Base-by-base conservation (phyloP, 1,284 basidiomycete species). In the Stygiomarasmius scandens region DNA sequence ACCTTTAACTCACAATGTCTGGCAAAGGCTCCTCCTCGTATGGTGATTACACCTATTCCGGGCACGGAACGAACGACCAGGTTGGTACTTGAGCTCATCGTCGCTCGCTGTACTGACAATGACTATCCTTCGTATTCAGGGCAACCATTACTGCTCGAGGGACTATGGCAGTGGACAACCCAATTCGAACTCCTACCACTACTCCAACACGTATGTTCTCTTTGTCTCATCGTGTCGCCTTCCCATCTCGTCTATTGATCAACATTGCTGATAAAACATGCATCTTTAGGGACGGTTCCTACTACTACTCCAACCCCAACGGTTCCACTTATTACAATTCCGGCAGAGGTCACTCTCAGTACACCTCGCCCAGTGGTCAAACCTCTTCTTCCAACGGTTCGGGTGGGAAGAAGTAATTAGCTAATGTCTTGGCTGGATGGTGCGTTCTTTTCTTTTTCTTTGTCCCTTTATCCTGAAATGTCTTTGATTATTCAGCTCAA, bases 271-370 rank as follows among this genome's bases (percentile, higher is more conserved):
- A 47, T 20, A 5, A 11, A 23, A 6, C 8, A 47, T 20, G 12
- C 49, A 41, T 38, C 22, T 41, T 14, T 62, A 84, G 82, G 24
- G 61, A 86, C 57, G 82, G 80, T 2, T 79, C 78, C 58, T 87
- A 85, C 71, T 86, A 85, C 62, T 86, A 86, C 69, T 64, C 61
- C 56, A 87, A 87, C 72, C 74, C 83, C 34, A 74, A 87, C 55
- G 82, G 82, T 0, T 86, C 83, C 1, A 85, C 74, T 2, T 86
- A 87, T 64, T 79, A 86, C 64, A 79, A 85, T 67, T 74, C 45
- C 41, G 82, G 81, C 1, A 55, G 20, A 5, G 85, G 85, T 0
- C 71, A 74, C 58, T 69, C 80, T 14, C 70, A 77, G 60, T 85
- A 86, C 67, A 85, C 82, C 1, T 72, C 82, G 3, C 76, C 83